Percentiles rank a stretch among this genome's conserved stretches.
These are phyloP conservation scores for Chlamydomonas schloesseri DNA, from an alignment of 139 green algal species.

Conservation along the genomic window DNA sequence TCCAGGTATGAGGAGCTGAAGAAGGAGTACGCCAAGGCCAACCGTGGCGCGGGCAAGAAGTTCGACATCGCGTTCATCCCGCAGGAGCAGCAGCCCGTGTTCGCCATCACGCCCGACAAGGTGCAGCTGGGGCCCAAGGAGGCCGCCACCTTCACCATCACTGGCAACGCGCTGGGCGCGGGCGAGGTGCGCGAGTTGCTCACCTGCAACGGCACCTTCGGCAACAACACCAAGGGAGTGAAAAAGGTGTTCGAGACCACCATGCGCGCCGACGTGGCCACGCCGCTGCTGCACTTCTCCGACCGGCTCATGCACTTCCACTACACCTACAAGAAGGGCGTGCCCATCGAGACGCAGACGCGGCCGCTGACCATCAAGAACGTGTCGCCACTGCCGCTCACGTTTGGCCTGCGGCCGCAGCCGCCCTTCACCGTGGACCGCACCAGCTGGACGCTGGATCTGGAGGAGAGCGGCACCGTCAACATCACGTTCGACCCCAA, in stretches of 20 bases:
- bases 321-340: conserved; percentile 68
- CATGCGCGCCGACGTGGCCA: conserved; percentile 61
- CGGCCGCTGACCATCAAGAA: conserved; percentile 64
- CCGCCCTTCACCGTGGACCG: conserved; percentile 76
- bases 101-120: conserved; percentile 67
- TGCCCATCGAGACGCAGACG: conserved; percentile 40
- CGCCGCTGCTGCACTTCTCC: conserved; percentile 79
- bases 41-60: conserved; percentile 59
- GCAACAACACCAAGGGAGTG: conserved; percentile 30
- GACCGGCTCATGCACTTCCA: conserved; percentile 65
- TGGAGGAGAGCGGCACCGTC: conserved; percentile 65
- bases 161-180: conserved; percentile 50
- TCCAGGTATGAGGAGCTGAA: conserved; percentile 55
- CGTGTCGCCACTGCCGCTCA: conserved; percentile 75
- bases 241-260: conserved; percentile 59
- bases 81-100: conserved; percentile 64
- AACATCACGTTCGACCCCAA: conserved; percentile 75
- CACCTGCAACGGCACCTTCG: conserved; percentile 52
- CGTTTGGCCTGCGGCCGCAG: conserved; percentile 59
- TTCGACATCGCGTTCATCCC: conserved; percentile 60
- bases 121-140: conserved; percentile 66
- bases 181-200: conserved; percentile 65
- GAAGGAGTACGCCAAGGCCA: conserved; percentile 52
- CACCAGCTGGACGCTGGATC: conserved; percentile 60
- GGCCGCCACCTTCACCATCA: conserved; percentile 63